Base-by-base conservation (phyloP, 495 filamentous ascomycete species). In the Xylona heveae region DNA sequence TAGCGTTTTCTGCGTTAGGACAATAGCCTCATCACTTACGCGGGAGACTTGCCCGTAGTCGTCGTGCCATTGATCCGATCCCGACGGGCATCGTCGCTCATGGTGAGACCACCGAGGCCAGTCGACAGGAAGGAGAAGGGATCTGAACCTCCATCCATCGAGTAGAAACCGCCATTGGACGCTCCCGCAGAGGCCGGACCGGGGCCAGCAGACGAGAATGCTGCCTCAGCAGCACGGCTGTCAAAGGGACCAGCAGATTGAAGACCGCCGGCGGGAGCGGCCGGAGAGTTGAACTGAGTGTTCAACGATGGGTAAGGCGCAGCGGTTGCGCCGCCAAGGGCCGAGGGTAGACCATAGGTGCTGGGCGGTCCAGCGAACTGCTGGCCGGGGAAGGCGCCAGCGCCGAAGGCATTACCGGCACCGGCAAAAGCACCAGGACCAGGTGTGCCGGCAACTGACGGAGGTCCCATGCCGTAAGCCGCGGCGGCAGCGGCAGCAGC, bases 191-290 rank as follows among this genome's bases (percentile, higher is more conserved):
- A 64, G 27, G 54, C 52, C 34, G 71, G 69, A 24, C 68, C 72
- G 46, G 77, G 82, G 44, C 75, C 71, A 20, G 80, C 84, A 13
- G 78, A 79, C 34, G 77, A 73, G 57, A 93, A 93, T 13, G 83
- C 84, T 10, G 80, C 79, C 59, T 93, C 84, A 19, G 79, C 75
- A 27, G 80, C 78, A 20, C 88, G 78, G 55, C 84, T 90, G 47
- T 91, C 84, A 44, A 97, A 95, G 1, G 83, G 78, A 21, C 79
- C 75, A 25, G 77, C 75, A 31, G 83, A 88, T 49, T 80, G 78
- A 19, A 74, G 68, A 31, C 74, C 69, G 42, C 50, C 54, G 28
- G 53, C 48, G 4, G 74, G 74, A 24, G 19, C 36, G 18, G 58
- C 58, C 18, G 71, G 69, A 28, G 75, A 76, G 3, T 61, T 60